Conservation (phyloP, 2,329 filamentous ascomycete species). For the Colletotrichum salicis region DNA sequence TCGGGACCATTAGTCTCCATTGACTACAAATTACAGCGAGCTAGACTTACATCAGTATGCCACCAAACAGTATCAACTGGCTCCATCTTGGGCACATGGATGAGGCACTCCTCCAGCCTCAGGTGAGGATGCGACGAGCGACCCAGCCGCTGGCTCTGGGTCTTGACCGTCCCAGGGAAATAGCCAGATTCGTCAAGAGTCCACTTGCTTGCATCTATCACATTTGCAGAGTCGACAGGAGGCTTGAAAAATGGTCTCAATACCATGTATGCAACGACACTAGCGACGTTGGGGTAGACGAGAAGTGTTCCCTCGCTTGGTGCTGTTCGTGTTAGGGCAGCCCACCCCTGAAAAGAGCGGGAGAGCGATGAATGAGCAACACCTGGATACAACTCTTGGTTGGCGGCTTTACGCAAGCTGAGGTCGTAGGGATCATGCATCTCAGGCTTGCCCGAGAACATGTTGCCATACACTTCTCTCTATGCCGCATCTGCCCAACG, state of each 20-base stretch:
- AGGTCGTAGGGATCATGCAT: conserved; percentile 51
- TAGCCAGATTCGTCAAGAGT: conserved; percentile 44
- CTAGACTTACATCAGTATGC: conserved; percentile 50
- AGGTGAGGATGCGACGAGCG: conserved; percentile 51
- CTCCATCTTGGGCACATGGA: conserved; percentile 49
- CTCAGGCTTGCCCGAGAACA: conserved; percentile 51
- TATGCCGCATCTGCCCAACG: conserved; percentile 54
- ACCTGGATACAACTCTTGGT: conserved; percentile 48
- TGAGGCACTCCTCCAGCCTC: conserved; percentile 48
- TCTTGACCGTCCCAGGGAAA: conserved; percentile 51
- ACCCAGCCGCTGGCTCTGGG: conserved; percentile 49
- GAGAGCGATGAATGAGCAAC: conserved; percentile 50
- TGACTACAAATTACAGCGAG: not conserved
- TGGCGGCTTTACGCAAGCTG: conserved; percentile 45
- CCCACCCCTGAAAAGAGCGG: conserved; percentile 56
- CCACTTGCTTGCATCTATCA: conserved; percentile 51
- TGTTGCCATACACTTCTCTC: conserved; percentile 47
- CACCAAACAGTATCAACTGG: conserved; percentile 55
- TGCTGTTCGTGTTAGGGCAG: conserved; percentile 50
- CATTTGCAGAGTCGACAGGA: conserved; percentile 41
- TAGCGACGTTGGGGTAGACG: conserved; percentile 51
- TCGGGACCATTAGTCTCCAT: not conserved
- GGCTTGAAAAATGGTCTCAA: conserved; percentile 54
- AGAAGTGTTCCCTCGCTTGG: conserved; percentile 50
- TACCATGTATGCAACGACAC: conserved; percentile 51